Percentiles rank a stretch among this genome's conserved stretches.
phyloP scores from a whole-genome alignment of 305 asterid genomes.

The Fraxinus baroniana region DNA sequence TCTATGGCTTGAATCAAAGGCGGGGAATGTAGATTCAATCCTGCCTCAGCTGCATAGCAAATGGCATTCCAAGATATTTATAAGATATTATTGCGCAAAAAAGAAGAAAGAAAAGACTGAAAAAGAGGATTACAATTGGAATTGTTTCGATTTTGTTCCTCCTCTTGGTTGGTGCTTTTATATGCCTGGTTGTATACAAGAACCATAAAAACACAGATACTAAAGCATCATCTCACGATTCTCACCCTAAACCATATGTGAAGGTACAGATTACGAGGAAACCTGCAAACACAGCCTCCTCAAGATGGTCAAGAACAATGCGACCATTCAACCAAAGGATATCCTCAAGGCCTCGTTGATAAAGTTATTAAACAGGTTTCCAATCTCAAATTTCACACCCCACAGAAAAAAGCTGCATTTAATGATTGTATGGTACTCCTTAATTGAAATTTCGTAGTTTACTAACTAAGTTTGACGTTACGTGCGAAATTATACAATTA shows the following conservation, averaged over 20 bases:
- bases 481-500: no score
- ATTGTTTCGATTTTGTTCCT: slow-evolving; percentile 17
- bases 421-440: slow-evolving; percentile 43
- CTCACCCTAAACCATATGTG: slow-evolving; percentile 29
- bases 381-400: slow-evolving; percentile 33
- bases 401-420: slow-evolving; percentile 32
- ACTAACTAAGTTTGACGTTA: no score
- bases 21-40: slow-evolving; percentile 22
- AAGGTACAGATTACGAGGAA: slow-evolving; percentile 39
- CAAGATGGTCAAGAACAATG: slow-evolving; percentile 30
- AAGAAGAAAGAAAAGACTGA: slow-evolving; percentile 25
- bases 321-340: slow-evolving; percentile 28
- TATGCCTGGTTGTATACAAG: slow-evolving; percentile 7
- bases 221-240: not conserved
- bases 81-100: slow-evolving; percentile 36
- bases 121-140: slow-evolving; percentile 27
- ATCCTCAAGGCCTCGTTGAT: slow-evolving; percentile 31
- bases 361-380: slow-evolving; percentile 5
- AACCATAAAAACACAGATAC: not conserved
- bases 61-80: slow-evolving; percentile 54
- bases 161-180: slow-evolving; percentile 27
- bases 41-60: slow-evolving; percentile 16
- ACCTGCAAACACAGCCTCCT: slow-evolving; percentile 40
- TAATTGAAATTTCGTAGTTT: not conserved
- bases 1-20: slow-evolving; percentile 39